Evolutionary conservation across 2,329 filamentous ascomycete genomes (phyloP).

Genomic region (Amphichorda felina): DNA sequence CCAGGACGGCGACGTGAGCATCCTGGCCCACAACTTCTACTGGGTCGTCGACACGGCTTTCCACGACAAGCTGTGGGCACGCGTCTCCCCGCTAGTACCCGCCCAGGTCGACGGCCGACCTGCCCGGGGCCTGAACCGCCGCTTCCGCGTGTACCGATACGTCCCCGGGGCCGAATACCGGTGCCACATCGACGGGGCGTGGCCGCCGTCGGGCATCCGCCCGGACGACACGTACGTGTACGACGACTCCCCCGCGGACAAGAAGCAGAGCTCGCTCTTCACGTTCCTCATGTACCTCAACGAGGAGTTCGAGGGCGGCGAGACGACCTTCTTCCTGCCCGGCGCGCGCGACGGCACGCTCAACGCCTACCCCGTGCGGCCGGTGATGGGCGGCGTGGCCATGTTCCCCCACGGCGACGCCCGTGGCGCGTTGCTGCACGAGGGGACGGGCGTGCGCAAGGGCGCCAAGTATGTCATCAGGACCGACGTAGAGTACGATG

Average conservation of each 20-base stretch:
- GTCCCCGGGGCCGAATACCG: slow-evolving; percentile 63
- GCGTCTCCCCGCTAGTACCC: slow-evolving; percentile 48
- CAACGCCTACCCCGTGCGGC: slow-evolving; percentile 57
- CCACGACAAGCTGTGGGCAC: slow-evolving; percentile 49
- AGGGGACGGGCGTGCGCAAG: slow-evolving; percentile 57
- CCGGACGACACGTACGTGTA: slow-evolving; percentile 50
- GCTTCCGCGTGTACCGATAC: slow-evolving; percentile 62
- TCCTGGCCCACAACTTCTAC: slow-evolving; percentile 63
- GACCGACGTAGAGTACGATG: slow-evolving; percentile 60
- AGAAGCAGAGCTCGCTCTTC: slow-evolving; percentile 55
- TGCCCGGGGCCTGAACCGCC: slow-evolving; percentile 53
- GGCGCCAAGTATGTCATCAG: slow-evolving; percentile 59
- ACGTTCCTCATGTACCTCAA: slow-evolving; percentile 61
- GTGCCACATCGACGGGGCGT: slow-evolving; percentile 60
- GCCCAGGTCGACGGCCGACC: slow-evolving; percentile 38
- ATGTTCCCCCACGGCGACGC: slow-evolving; percentile 61
- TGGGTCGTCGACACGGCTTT: slow-evolving; percentile 56
- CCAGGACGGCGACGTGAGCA: slow-evolving; percentile 51
- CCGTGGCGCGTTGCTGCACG: slow-evolving; percentile 52
- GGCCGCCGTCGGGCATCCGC: slow-evolving; percentile 57
- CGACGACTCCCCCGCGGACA: slow-evolving; percentile 46
- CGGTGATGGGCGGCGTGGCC: slow-evolving; percentile 56
- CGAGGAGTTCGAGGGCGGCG: slow-evolving; percentile 59
- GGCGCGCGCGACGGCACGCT: slow-evolving; percentile 50
- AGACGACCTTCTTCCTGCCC: slow-evolving; percentile 61